A percentile compares a stretch with the other conserved stretches of the same genome.
phyloP scores from a whole-genome alignment of 768 basidiomycete species.

The Mycena metata region DNA sequence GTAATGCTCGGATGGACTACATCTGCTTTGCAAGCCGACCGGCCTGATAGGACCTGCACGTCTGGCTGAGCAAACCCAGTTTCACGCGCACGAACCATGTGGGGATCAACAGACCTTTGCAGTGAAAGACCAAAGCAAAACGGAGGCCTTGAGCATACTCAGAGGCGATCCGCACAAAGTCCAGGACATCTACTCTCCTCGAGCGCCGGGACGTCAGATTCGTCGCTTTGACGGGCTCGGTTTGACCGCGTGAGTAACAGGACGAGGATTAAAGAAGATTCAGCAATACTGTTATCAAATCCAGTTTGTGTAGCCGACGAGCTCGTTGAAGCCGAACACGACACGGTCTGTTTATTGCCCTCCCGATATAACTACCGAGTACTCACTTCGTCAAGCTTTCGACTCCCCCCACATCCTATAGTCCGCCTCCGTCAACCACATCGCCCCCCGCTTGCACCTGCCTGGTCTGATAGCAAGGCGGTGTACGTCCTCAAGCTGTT shows the following conservation, averaged over 20 bases:
- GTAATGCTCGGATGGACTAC: too few species aligned
- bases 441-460: neutral
- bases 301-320: neutral
- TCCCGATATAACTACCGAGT: slow-evolving; percentile 24
- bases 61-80: too few species aligned
- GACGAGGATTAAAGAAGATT: slow-evolving; percentile 5
- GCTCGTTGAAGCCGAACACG: slow-evolving; percentile 23
- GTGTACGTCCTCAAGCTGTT: slow-evolving; percentile 3
- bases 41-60: too few species aligned
- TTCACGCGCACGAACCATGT: too few species aligned
- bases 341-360: neutral
- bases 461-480: neutral
- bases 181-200: too few species aligned
- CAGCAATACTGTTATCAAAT: slow-evolving; percentile 9
- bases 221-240: neutral
- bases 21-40: too few species aligned
- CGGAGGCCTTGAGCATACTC: too few species aligned
- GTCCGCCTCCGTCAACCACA: neutral
- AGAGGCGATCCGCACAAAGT: too few species aligned
- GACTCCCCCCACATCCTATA: neutral
- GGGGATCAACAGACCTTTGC: too few species aligned
- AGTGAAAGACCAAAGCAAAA: too few species aligned
- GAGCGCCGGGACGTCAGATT: neutral
- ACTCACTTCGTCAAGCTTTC: slow-evolving; percentile 4
- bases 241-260: slow-evolving; percentile 22